phyloP scores from a whole-genome alignment of 495 filamentous ascomycete genomes.

The Diplogelasinospora grovesii region DNA sequence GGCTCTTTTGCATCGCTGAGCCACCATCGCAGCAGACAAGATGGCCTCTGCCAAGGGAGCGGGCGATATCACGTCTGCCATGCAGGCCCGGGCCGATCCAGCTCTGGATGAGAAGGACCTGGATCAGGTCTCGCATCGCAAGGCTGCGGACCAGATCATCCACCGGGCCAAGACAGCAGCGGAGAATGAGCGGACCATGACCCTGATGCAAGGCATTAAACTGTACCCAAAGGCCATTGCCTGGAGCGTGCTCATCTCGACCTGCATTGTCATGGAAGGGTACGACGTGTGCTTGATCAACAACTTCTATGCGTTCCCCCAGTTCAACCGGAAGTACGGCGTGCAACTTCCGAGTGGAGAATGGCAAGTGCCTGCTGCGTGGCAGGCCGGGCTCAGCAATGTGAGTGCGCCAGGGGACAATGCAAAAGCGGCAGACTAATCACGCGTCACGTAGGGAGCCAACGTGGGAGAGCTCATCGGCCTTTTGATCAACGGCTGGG shows the following conservation, averaged over 20 bases:
- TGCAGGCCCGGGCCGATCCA: neutral
- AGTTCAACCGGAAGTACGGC: slow-evolving; percentile 68
- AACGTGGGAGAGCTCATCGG: slow-evolving; percentile 66
- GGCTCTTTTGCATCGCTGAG: no score
- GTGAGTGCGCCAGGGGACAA: slow-evolving; percentile 31
- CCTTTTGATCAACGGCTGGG: slow-evolving; percentile 67
- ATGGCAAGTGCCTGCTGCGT: slow-evolving; percentile 64
- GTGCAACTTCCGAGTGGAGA: slow-evolving; percentile 44
- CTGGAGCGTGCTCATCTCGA: slow-evolving; percentile 56
- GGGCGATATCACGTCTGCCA: slow-evolving; percentile 1
- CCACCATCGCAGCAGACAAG: no score
- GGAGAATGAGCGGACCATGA: slow-evolving; percentile 51
- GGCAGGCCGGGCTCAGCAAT: slow-evolving; percentile 74
- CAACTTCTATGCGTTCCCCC: slow-evolving; percentile 48
- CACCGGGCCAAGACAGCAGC: slow-evolving; percentile 39
- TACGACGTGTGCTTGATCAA: slow-evolving; percentile 56
- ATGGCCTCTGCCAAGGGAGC: slow-evolving; percentile 13
- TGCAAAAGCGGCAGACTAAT: no score
- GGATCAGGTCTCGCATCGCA: slow-evolving; percentile 10
- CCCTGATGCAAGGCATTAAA: slow-evolving; percentile 43
- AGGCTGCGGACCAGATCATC: slow-evolving; percentile 35
- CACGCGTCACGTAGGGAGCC: slow-evolving; percentile 19
- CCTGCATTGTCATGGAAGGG: slow-evolving; percentile 60
- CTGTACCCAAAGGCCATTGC: slow-evolving; percentile 52
- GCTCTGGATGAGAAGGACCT: slow-evolving; percentile 4